These are phyloP conservation scores for Sporisorium exsertum DNA, from an alignment of 1,284 basidiomycete species.

Conservation along the genomic window DNA sequence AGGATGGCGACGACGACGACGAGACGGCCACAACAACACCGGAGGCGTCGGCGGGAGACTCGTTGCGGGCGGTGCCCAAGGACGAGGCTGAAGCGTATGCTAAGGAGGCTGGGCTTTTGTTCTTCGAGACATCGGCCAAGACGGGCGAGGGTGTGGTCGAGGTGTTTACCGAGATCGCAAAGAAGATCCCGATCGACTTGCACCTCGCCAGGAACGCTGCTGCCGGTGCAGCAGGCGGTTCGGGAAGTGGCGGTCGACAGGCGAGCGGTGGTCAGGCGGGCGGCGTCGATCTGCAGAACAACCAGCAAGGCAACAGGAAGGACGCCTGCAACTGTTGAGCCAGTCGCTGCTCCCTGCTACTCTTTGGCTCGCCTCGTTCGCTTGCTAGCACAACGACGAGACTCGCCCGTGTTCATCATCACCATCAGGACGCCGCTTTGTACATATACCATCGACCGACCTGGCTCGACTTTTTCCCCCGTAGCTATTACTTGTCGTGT, in stretches of 20 bases:
- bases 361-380: background rate
- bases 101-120: slow-evolving; percentile 88
- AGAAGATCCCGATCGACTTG: slow-evolving; percentile 64
- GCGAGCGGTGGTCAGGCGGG: slow-evolving; percentile 42
- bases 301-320: slow-evolving; percentile 32
- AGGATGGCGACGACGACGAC: slow-evolving; percentile 56
- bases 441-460: slow-evolving; percentile 31
- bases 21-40: slow-evolving; percentile 72
- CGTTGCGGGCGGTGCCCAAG: slow-evolving; percentile 60
- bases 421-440: slow-evolving; percentile 6
- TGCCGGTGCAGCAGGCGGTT: slow-evolving; percentile 23
- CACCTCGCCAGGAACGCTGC: slow-evolving; percentile 54
- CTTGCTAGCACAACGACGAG: background rate
- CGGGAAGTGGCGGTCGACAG: slow-evolving; percentile 36
- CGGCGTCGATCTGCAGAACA: slow-evolving; percentile 48
- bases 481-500: slow-evolving; percentile 11
- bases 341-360: background rate
- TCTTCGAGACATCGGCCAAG: slow-evolving; percentile 99
- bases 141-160: slow-evolving; percentile 96
- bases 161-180: slow-evolving; percentile 85
- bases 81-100: slow-evolving; percentile 98
- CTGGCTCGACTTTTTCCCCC: background rate
- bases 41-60: slow-evolving; percentile 34
- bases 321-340: slow-evolving; percentile 62
- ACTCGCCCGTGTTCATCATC: background rate